Evolutionary conservation across 441 rosid genomes (phyloP).

Genomic region (Theobroma grandiflorum): DNA sequence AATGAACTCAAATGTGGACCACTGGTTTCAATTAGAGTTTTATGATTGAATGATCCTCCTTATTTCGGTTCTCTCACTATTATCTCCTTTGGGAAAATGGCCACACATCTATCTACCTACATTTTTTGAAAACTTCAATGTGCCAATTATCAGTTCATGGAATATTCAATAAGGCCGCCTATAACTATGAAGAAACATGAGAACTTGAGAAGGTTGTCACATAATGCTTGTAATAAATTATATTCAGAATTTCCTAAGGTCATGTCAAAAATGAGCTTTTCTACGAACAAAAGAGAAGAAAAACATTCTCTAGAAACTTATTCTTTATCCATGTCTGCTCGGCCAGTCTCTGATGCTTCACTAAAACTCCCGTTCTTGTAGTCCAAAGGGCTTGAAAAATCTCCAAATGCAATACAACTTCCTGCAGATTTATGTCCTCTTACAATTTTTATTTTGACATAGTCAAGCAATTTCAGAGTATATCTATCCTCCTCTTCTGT

Average conservation of each 20-base stretch:
- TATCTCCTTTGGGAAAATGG: neutral
- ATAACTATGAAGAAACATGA: neutral
- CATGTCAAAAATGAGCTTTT: neutral
- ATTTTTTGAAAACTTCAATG: neutral
- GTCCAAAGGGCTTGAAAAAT: slow-evolving; percentile 42
- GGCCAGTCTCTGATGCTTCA: slow-evolving; percentile 42
- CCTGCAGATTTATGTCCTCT: slow-evolving; percentile 57
- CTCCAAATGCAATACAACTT: slow-evolving; percentile 76
- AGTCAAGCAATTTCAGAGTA: slow-evolving; percentile 60
- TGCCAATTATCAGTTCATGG: neutral
- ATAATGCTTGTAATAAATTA: neutral
- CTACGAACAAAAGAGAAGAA: neutral
- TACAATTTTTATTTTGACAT: slow-evolving; percentile 54
- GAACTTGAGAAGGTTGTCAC: neutral
- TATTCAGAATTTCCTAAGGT: neutral
- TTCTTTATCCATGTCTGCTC: slow-evolving; percentile 30
- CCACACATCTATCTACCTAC: neutral
- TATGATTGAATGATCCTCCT: neutral
- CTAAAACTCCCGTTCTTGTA: slow-evolving; percentile 35
- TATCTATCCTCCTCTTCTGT: slow-evolving; percentile 54
- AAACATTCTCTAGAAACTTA: neutral
- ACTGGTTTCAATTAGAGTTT: neutral
- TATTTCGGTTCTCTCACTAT: neutral
- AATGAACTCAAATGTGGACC: neutral
- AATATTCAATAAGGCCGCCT: neutral